Base-by-base conservation (phyloP, 2,329 filamentous ascomycete genomes). In the Aureobasidium leucospermi region DNA sequence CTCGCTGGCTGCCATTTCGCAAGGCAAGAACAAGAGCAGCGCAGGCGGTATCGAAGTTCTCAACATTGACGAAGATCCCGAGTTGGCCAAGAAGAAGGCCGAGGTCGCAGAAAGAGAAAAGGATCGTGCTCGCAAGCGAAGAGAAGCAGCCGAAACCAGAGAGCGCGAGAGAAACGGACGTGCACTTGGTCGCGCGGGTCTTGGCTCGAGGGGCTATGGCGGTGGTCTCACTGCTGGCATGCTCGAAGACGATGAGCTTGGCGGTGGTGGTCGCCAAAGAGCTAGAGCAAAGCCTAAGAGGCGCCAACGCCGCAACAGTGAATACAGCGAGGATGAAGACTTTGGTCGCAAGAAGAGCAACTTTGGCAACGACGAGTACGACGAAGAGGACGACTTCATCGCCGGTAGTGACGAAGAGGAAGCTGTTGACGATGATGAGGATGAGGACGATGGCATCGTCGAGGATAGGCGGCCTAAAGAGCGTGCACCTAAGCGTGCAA, bases 311-410 rank as follows among this genome's bases (percentile, higher is more conserved):
- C 69, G 68, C 39, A 71, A 76, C 62, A 73, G 73, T 53, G 76
- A 78, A 62, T 79, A 76, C 61, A 88, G 89, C 65, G 88, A 90
- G 62, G 88, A 92, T 67, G 89, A 89, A 8, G 89, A 91, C 66
- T 87, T 90, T 65, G 87, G 89, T 61, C 78, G 85, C 38, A 83
- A 84, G 15, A 80, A 81, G 39, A 82, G 84, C 34, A 77, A 77
- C 47, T 80, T 80, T 34, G 81, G 83, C 56, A 81, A 86, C 61
- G 87, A 92, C 64, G 87, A 90, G 65, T 93, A 93, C 69, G 88
- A 92, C 63, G 81, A 87, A 69, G 87, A 87, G 36, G 89, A 93
- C 67, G 89, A 87, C 60, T 93, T 93, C 69, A 81, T 93, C 59
- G 89, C 87, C 3, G 79, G 79, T 3, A 90, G 86, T 66, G 88